A percentile compares a stretch with the other conserved stretches of the same genome.
These are phyloP conservation scores for Schwanniomyces pseudopolymorphus DNA, from an alignment of 805 yeast species.

Conservation along the genomic window DNA sequence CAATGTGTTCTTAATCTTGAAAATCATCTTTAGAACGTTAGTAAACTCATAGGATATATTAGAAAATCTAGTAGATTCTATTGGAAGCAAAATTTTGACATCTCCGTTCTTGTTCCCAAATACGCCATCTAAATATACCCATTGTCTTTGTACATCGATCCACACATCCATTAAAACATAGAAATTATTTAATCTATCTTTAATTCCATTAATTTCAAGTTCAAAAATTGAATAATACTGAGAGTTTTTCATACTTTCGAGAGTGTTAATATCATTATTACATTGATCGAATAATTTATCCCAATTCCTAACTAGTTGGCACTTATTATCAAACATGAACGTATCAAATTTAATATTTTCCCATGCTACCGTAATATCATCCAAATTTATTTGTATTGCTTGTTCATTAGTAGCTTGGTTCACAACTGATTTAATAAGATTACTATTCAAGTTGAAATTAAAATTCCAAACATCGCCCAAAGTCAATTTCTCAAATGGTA, in stretches of 20 bases:
- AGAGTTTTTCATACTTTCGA: slow-evolving; percentile 72
- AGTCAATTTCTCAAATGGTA: slow-evolving; percentile 27
- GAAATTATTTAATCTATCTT: slow-evolving; percentile 51
- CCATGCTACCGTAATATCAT: slow-evolving; percentile 59
- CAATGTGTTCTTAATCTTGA: slow-evolving; percentile 49
- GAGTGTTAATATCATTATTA: slow-evolving; percentile 57
- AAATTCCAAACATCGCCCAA: slow-evolving; percentile 66
- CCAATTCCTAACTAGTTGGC: slow-evolving; percentile 68
- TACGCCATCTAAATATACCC: slow-evolving; percentile 83
- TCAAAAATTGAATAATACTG: slow-evolving; percentile 61
- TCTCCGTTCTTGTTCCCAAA: slow-evolving; percentile 57
- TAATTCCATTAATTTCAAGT: slow-evolving; percentile 54
- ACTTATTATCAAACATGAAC: slow-evolving; percentile 51
- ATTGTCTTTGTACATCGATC: slow-evolving; percentile 85
- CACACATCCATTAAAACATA: slow-evolving; percentile 60
- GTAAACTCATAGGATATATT: slow-evolving; percentile 62
- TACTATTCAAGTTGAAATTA: slow-evolving; percentile 46
- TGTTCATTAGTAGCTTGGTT: slow-evolving; percentile 73
- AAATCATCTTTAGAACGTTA: slow-evolving; percentile 48
- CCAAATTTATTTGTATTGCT: slow-evolving; percentile 57
- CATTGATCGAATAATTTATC: slow-evolving; percentile 56
- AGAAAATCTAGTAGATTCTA: slow-evolving; percentile 66
- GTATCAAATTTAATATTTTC: slow-evolving; percentile 46
- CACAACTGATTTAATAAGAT: slow-evolving; percentile 46
- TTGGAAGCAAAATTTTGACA: slow-evolving; percentile 61